phyloP scores from a whole-genome alignment of 1,284 basidiomycete species.

The Malassezia equina region DNA sequence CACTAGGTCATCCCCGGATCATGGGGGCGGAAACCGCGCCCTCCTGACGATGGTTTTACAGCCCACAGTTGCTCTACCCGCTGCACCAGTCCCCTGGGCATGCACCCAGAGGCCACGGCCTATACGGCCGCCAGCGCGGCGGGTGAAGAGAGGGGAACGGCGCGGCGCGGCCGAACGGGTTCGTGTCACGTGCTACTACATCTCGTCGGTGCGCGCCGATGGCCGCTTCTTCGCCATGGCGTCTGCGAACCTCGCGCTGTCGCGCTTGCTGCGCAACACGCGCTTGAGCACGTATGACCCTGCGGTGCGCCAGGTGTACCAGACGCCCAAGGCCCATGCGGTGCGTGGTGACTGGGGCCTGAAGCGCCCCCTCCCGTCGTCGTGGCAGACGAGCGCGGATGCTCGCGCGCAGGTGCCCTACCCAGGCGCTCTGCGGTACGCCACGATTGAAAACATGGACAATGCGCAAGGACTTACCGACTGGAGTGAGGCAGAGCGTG shows the following conservation, averaged over 20 bases:
- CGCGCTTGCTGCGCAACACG: conserved; percentile 32
- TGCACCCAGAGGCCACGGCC: background rate
- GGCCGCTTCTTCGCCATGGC: background rate
- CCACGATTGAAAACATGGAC: conserved; percentile 29
- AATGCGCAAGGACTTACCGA: conserved; percentile 29
- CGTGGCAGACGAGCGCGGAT: conserved; percentile 27
- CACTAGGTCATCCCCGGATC: conserved; percentile 20
- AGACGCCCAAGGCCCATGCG: conserved; percentile 31
- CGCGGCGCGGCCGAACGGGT: background rate
- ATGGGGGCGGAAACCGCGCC: conserved; percentile 13
- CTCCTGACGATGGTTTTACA: conserved; percentile 23
- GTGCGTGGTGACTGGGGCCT: conserved; percentile 41
- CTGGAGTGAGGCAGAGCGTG: conserved; percentile 34
- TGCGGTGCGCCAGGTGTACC: conserved; percentile 31
- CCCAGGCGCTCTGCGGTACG: conserved; percentile 30
- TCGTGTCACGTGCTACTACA: background rate
- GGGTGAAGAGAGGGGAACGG: background rate
- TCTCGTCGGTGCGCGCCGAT: background rate
- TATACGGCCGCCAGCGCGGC: conserved; percentile 1
- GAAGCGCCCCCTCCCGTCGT: conserved; percentile 35
- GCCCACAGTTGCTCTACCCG: conserved; percentile 13
- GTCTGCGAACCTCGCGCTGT: conserved; percentile 11
- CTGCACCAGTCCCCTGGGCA: background rate
- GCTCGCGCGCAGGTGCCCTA: conserved; percentile 21
- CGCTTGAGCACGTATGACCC: conserved; percentile 36